These are phyloP conservation scores for Myriosclerotinia duriaeana DNA, from an alignment of 2,329 filamentous ascomycete species.

Conservation along the genomic window DNA sequence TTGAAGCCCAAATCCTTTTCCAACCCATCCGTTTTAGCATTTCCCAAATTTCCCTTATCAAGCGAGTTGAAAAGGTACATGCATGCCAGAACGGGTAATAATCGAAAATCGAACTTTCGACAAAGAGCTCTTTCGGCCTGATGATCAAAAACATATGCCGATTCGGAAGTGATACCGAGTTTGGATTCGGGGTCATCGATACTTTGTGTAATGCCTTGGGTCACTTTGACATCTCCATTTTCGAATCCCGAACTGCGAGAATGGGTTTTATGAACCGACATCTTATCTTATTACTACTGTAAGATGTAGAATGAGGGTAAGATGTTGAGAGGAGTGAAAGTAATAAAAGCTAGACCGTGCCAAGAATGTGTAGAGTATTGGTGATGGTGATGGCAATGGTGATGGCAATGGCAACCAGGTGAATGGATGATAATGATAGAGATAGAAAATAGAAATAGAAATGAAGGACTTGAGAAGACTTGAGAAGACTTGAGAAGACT, in stretches of 20 bases:
- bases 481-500: neutral
- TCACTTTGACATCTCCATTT: constrained; percentile 1
- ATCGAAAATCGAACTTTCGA: constrained; percentile 46
- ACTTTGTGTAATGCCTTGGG: neutral
- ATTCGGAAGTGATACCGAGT: neutral
- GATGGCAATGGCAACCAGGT: no score
- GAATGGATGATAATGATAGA: no score
- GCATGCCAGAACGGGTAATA: constrained; percentile 47
- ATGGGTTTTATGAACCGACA: neutral
- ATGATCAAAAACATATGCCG: constrained; percentile 13
- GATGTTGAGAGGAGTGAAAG: neutral
- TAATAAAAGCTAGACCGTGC: neutral
- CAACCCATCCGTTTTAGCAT: constrained; percentile 51
- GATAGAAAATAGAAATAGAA: neutral
- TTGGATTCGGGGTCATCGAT: constrained; percentile 19
- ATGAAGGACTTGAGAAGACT: neutral
- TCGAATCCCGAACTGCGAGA: neutral
- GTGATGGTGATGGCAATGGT: neutral
- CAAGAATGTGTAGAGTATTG: neutral
- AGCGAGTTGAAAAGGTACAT: constrained; percentile 49
- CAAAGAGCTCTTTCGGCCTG: constrained; percentile 32
- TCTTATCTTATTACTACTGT: neutral
- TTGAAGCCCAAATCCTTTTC: constrained; percentile 57
- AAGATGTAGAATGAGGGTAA: neutral
- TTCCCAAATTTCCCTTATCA: constrained; percentile 54